These are phyloP conservation scores for Ganoderma boninense DNA, from an alignment of 1,284 basidiomycete genomes.

Conservation along the genomic window DNA sequence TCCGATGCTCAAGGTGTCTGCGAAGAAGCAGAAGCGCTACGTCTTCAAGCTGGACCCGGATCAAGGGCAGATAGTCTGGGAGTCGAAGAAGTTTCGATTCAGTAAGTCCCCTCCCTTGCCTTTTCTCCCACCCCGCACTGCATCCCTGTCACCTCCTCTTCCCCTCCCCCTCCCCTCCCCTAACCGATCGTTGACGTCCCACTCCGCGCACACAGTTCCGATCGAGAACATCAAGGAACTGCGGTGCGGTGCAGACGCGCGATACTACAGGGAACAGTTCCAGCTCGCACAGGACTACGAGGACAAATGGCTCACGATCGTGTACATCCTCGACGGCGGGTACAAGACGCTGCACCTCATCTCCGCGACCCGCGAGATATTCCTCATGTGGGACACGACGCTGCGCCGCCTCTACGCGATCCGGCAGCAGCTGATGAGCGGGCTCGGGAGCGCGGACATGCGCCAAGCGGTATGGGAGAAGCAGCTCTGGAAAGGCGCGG, in stretches of 20 bases:
- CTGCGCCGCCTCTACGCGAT: constrained; percentile 67
- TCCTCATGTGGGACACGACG: constrained; percentile 73
- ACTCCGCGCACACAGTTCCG: constrained; percentile 62
- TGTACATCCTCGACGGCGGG: constrained; percentile 77
- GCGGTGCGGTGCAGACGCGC: constrained; percentile 78
- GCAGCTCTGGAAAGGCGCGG: constrained; percentile 83
- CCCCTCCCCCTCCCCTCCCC: constrained; percentile 48
- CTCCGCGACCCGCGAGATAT: constrained; percentile 75
- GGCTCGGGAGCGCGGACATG: constrained; percentile 68
- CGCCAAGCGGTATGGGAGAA: constrained; percentile 83
- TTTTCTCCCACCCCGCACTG: constrained; percentile 10
- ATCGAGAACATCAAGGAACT: constrained; percentile 94
- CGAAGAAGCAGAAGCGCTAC: constrained; percentile 82
- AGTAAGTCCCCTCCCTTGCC: constrained; percentile 58
- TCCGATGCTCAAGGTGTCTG: constrained; percentile 89
- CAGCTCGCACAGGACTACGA: constrained; percentile 69
- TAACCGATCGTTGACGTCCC: constrained; percentile 1
- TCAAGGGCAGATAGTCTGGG: constrained; percentile 85
- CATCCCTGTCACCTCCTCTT: constrained; percentile 60
- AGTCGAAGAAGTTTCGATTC: constrained; percentile 79
- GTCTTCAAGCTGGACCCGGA: constrained; percentile 82
- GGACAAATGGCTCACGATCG: constrained; percentile 79
- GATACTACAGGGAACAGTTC: constrained; percentile 83
- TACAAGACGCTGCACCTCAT: constrained; percentile 96
- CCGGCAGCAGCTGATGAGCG: constrained; percentile 73